Evolutionary conservation across 257 asterid genomes (phyloP), one percentile per base, ranked within the genome.

Genomic region (Solanum phureja): DNA sequence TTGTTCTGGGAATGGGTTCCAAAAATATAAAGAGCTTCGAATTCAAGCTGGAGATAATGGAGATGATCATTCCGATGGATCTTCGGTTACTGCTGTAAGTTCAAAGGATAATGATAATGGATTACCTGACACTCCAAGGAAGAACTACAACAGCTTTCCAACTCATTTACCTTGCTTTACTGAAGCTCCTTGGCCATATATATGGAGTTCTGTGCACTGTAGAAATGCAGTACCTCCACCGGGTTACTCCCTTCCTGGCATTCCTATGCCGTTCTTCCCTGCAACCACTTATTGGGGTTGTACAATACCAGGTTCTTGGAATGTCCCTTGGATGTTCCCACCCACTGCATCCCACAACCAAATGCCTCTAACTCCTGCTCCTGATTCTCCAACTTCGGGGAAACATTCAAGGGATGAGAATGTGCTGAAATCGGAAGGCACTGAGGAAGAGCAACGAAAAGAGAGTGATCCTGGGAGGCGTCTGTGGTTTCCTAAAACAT

Each of bases 161-260:
- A 93, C 90, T 37, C 94, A 90, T 88, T 83, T 91, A 18, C 93
- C 95, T 5, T 92, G 90, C 92, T 93, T 92, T 87, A 90, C 95
- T 0, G 97, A 94, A 46, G 94, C 92, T 82, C 96, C 97, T 11
- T 96, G 96, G 98, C 93, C 98, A 68, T 96, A 90, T 85, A 93
- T 92, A 13, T 96, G 95, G 98, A 91, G 90, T 73, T 89, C 93
- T 6, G 90, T 89, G 88, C 97, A 87, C 29, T 93, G 94, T 95
- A 90, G 89, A 88, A 60, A 92, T 19, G 46, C 93, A 7, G 66
- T 87, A 12, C 84, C 93, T 52, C 94, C 93, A 23, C 92, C 94
- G 14, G 87, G 91, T 76, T 89, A 88, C 56, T 86, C 91, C 88
- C 93, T 93, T 31, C 89, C 90, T 46, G 89, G 90, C 85, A 93